Base-by-base conservation (phyloP, 192 early-diverging fungal species). In the Coemansia aciculifera region DNA sequence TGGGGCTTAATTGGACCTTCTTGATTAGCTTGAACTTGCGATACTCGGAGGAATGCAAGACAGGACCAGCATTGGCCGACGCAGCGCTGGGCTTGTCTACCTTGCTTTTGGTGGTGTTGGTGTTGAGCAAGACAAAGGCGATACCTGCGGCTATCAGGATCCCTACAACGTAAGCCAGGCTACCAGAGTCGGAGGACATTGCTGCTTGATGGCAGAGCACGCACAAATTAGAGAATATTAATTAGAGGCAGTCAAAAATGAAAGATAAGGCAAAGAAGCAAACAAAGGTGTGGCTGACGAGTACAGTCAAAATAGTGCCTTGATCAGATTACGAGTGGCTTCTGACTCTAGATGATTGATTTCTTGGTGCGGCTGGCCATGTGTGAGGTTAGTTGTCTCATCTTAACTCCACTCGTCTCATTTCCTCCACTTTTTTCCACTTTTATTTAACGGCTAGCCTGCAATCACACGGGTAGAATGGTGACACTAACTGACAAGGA, bases 11-110 rank as follows among this genome's bases (percentile, higher is more conserved):
- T 64, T 87, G 82, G 42, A 85, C 85, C 83, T 95, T 96, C 64
- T 91, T 86, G 59, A 86, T 84, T 27, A 98, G 82, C 74, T 85
- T 88, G 77, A 93, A 93, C 69, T 87, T 81, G 79, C 90, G 89
- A 79, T 88, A 93, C 46, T 89, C 87, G 66, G 88, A 85, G 59
- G 89, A 80, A 67, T 89, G 84, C 75, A 93, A 78, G 7, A 86
- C 89, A 5, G 87, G 76, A 2, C 60, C 81, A 32, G 44, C 43
- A 12, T 34, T 15, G 36, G 59, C 39, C 5, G 34, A 36, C n/a
- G 34, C 24, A 40, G 65, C 38, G 44, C 27, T 57, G 57, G 66
- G 5, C 36, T 42, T 67, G 42, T 24, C 59, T 57, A 10, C 46
- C 52, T 52, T 38, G 42, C 17, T 29, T 56, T 68, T 62, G 62